A percentile compares a stretch with the other conserved stretches of the same genome.
Evolutionary conservation across 176 grass and related monocot genomes (phyloP).

Genomic region (Eleusine indica): DNA sequence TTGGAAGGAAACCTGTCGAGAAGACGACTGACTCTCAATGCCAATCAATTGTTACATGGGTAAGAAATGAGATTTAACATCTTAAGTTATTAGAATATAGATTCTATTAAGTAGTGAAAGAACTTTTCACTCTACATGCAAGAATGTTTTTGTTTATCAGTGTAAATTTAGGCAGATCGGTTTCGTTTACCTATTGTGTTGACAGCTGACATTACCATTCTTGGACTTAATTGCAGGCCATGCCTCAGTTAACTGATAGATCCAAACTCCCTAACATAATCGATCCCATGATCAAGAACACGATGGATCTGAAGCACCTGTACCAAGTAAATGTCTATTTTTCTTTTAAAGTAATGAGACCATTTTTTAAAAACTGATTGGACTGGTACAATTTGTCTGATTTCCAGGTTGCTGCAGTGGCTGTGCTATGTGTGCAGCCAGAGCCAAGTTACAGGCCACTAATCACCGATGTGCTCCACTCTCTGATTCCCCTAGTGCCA

Average conservation of each 20-base stretch:
- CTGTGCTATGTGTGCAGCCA: conserved; percentile 87
- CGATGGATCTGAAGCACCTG: conserved; percentile 93
- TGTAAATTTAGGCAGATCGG: conserved; percentile 6
- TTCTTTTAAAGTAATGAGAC: conserved; percentile 22
- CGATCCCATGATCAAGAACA: conserved; percentile 85
- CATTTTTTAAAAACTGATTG: background rate
- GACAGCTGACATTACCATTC: conserved; percentile 36
- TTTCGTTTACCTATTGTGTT: conserved; percentile 8
- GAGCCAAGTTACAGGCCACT: conserved; percentile 95
- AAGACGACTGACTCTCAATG: conserved; percentile 79
- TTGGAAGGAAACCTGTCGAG: conserved; percentile 91
- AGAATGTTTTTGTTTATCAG: conserved; percentile 10
- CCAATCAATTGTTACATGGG: conserved; percentile 96
- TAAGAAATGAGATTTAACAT: conserved; percentile 39
- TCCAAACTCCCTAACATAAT: conserved; percentile 93
- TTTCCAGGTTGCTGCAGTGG: conserved; percentile 86
- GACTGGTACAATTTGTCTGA: background rate
- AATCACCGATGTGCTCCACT: conserved; percentile 95
- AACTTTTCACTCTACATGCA: background rate
- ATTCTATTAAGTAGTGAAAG: background rate
- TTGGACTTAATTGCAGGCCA: conserved; percentile 62
- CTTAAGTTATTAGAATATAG: background rate
- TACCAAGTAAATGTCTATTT: conserved; percentile 70
- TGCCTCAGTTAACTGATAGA: conserved; percentile 98
- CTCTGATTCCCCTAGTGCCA: conserved; percentile 85